Evolutionary conservation across 2,329 filamentous ascomycete species (phyloP), one percentile per base, ranked within the genome.

Genomic region (Fusarium beomiforme): DNA sequence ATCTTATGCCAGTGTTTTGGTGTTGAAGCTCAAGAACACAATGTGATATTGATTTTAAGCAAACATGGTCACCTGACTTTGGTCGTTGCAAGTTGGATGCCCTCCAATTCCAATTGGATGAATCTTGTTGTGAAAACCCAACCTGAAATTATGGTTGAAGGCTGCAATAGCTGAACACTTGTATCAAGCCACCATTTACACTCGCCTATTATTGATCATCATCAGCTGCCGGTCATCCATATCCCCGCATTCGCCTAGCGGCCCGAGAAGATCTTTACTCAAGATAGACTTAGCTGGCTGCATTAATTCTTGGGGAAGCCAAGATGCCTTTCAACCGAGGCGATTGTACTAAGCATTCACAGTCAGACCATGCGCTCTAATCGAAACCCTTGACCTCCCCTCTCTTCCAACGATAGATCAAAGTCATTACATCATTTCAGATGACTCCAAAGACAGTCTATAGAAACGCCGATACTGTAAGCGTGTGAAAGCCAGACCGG

Each of bases 201-300:
- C 34, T 59, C 50, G 46, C n/a, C 26, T 53, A 26, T n/a, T 46
- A 49, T 26, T 44, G 31, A 33, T 37, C 33, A 43, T 46, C 64
- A 54, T 34, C 47, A n/a, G 29, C 41, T 59, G 53, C 49, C 53
- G 29, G 49, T 54, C 53, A 47, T 60, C 34, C 61, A 49, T n/a
- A 55, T 47, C 67, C 55, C 67, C 61, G 50, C 61, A 63, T 43
- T 60, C 37, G 53, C 50, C 60, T 55, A 44, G 54, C 60, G 61
- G 61, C 44, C 62, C 46, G 53, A 26, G 67, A 42, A 31, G 67
- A 70, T 70, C 67, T 67, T 57, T 56, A 34, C 43, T 67, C 31
- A 50, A 59, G 67, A 70, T 68, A 49, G 54, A 29, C 39, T 41
- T 62, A 31, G 21, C 33, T 59, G 19, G 49, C 36, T 70, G 46